Base-by-base conservation (phyloP, 192 early-diverging fungal genomes). In the Helicostylum pulchrum region DNA sequence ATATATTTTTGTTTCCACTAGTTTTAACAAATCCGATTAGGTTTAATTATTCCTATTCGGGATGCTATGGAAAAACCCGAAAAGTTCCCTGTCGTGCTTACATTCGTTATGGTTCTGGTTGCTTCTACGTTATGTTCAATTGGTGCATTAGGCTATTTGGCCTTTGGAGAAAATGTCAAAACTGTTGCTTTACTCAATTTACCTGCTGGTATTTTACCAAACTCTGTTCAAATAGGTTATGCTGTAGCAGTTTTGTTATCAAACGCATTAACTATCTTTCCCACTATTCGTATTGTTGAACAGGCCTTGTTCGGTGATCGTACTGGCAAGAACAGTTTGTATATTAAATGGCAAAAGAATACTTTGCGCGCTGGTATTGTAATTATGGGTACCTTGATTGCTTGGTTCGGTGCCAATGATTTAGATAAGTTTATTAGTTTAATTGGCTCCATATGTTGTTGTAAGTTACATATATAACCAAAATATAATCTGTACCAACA, bases 391-490 rank as follows among this genome's bases (percentile, higher is more conserved):
- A 88, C 82, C 0, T 48, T 75, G 12, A 80, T 93, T 6, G 89
- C 93, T 19, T 88, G 84, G 66, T 74, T 82, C 34, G 93, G 91
- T 17, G 83, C 84, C 8, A 81, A 81, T 46, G 83, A 92, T 62
- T 79, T 96, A n/a, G 93, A 96, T 72, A 90, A 91, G 62, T 88
- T 94, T 68, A 91, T 94, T 49, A 85, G 87, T 42, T 84, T 96
- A 39, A 86, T 96, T 23, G 93, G 93, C 0, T 91, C 88, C 62
- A 80, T 92, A 64, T 87, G 90, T 0, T 90, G 83, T 59, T 71
- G 70, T 71, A 71, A 71, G 64, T 61, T 49, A 7, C 10, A 30
- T 19, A 19, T 48, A 31, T 8, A 32, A 59, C 17, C 2, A 48
- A 20, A 30, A 58, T 42, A 50, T 12, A 31, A 31, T n/a, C n/a